Evolutionary conservation across 1,284 basidiomycete genomes (phyloP).

Genomic region (Filobasidium uniguttulatum): DNA sequence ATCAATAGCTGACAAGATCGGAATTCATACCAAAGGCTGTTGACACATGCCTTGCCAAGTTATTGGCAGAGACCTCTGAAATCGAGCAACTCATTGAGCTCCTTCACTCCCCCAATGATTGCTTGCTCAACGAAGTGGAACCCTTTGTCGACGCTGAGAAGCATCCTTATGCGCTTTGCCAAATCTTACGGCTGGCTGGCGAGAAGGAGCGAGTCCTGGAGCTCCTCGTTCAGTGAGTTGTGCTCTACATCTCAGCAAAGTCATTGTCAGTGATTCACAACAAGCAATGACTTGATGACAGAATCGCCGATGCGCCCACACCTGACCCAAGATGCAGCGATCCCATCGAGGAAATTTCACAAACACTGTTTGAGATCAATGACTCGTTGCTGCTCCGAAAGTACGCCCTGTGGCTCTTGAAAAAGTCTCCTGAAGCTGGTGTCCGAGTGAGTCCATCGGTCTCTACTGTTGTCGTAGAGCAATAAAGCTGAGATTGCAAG

Average conservation of each 20-base stretch:
- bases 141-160: constrained; percentile 43
- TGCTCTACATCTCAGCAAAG: background rate
- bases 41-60: constrained; percentile 65
- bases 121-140: constrained; percentile 54
- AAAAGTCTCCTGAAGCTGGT: constrained; percentile 53
- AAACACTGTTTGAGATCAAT: constrained; percentile 47
- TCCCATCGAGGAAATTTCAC: constrained; percentile 54
- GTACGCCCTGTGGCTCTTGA: constrained; percentile 69
- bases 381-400: constrained; percentile 51
- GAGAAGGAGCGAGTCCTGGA: constrained; percentile 51
- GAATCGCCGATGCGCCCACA: constrained; percentile 57
- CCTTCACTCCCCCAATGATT: constrained; percentile 47
- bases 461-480: constrained; percentile 44
- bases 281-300: too few relatives aligned
- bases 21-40: constrained; percentile 46
- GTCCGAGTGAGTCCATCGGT: constrained; percentile 45
- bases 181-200: constrained; percentile 48
- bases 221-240: constrained; percentile 53
- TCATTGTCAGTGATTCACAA: constrained; percentile 5
- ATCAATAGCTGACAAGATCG: background rate
- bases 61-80: constrained; percentile 52
- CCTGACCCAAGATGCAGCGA: constrained; percentile 52
- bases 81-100: constrained; percentile 51
- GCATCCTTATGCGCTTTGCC: constrained; percentile 52
- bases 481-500: constrained; percentile 40